These are phyloP conservation scores for Bipolaris bicolor DNA, from an alignment of 2,329 filamentous ascomycete genomes.

Conservation along the genomic window DNA sequence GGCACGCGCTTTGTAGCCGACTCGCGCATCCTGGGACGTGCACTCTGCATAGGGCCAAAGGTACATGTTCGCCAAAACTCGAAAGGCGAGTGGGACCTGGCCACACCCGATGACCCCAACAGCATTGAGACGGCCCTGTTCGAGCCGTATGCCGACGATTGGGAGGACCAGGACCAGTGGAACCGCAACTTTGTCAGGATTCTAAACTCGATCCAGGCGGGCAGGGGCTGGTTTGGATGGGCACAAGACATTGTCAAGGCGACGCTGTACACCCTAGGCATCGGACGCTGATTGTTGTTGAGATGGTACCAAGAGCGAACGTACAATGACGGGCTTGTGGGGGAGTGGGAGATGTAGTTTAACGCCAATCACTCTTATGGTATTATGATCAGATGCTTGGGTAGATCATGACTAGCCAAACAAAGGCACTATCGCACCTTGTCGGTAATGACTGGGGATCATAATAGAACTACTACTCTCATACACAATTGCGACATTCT, in stretches of 20 bases:
- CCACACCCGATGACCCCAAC: conserved; percentile 30
- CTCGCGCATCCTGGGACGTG: conserved; percentile 61
- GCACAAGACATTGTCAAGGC: conserved; percentile 48
- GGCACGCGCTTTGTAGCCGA: conserved; percentile 67
- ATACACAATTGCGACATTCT: too few species aligned
- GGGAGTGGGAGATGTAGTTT: not conserved
- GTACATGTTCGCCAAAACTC: conserved; percentile 55
- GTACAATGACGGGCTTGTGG: not conserved
- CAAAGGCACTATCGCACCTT: too few species aligned
- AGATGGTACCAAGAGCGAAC: not conserved
- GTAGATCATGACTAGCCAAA: not conserved
- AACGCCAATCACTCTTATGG: not conserved
- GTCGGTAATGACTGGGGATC: too few species aligned
- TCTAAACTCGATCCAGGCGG: conserved; percentile 58
- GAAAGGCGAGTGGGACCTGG: conserved; percentile 40
- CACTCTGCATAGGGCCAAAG: conserved; percentile 64
- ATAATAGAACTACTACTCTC: too few species aligned
- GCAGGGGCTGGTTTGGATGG: conserved; percentile 63
- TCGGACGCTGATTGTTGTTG: conserved; percentile 12
- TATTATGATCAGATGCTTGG: not conserved
- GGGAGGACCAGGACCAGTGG: conserved; percentile 63
- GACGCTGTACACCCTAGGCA: conserved; percentile 34
- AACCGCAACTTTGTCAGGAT: conserved; percentile 60
- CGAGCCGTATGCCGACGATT: conserved; percentile 68
- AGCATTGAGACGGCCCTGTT: conserved; percentile 58